Conservation (phyloP, 2,329 filamentous ascomycete species). For the Aurifilum marmelostoma region DNA sequence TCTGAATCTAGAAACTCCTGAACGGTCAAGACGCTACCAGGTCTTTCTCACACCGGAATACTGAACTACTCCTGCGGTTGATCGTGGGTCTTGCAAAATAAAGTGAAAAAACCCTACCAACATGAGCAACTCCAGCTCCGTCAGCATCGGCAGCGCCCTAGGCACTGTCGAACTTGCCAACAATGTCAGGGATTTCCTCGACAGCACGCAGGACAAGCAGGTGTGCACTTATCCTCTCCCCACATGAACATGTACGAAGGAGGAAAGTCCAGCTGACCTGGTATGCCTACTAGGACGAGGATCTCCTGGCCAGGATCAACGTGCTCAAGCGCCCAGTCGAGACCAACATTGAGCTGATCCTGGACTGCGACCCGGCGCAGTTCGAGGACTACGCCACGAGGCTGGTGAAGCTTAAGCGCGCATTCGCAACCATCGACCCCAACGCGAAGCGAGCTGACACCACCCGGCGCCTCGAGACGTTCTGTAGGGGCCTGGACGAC, state of each 20-base stretch:
- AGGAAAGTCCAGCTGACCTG: not conserved
- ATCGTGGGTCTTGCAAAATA: not conserved
- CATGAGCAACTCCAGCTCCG: not conserved
- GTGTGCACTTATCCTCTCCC: not conserved
- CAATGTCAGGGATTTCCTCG: slow-evolving; percentile 7
- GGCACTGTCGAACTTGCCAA: slow-evolving; percentile 10
- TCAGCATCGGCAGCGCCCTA: slow-evolving; percentile 5
- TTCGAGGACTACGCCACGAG: slow-evolving; percentile 7
- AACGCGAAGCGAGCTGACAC: not conserved
- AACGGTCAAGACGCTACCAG: not conserved
- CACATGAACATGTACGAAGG: not conserved
- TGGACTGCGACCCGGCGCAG: slow-evolving; percentile 7
- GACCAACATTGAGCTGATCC: slow-evolving; percentile 12
- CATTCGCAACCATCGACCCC: not conserved
- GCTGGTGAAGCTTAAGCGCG: slow-evolving; percentile 12
- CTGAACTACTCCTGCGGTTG: not conserved
- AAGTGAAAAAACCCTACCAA: not conserved
- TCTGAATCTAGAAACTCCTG: not conserved
- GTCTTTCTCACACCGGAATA: not conserved
- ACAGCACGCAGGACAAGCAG: slow-evolving; percentile 8
- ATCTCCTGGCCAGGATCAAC: slow-evolving; percentile 7
- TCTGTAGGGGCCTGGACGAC: slow-evolving; percentile 12
- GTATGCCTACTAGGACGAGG: slow-evolving; percentile 1
- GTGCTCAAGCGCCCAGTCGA: slow-evolving; percentile 8
- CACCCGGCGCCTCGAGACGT: slow-evolving; percentile 8